phyloP scores from a whole-genome alignment of 345 rosid species.

The Hypericum perforatum region DNA sequence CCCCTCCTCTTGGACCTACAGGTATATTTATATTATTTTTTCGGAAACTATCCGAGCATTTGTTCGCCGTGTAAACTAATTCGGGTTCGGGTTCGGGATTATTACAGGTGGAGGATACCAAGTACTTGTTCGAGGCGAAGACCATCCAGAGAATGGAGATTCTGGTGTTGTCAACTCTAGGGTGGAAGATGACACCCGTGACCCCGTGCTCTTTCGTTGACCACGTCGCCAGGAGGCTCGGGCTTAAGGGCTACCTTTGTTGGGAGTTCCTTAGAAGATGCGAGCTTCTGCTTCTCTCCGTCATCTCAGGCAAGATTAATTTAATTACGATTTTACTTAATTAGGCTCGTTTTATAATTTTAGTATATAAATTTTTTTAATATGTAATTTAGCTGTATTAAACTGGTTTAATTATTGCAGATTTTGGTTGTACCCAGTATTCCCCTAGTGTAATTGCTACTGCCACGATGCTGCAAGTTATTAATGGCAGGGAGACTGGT shows the following conservation, averaged over 20 bases:
- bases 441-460: slow-evolving; percentile 79
- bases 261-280: slow-evolving; percentile 67
- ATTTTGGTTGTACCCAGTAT: slow-evolving; percentile 52
- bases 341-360: not conserved
- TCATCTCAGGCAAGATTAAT: slow-evolving; percentile 45
- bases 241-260: slow-evolving; percentile 43
- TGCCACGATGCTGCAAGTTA: slow-evolving; percentile 69
- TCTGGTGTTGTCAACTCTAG: slow-evolving; percentile 67
- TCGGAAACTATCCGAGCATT: not conserved
- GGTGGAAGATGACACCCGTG: slow-evolving; percentile 88
- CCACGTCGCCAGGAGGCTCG: slow-evolving; percentile 62
- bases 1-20: slow-evolving; percentile 83
- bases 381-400: too few relatives aligned
- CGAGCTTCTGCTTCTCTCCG: slow-evolving; percentile 47
- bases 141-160: slow-evolving; percentile 93
- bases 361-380: not conserved
- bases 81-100: not conserved
- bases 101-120: slow-evolving; percentile 60
- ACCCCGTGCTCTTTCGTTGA: slow-evolving; percentile 80
- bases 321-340: not conserved
- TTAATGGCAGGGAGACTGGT: slow-evolving; percentile 44
- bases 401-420: slow-evolving; percentile 20
- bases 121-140: slow-evolving; percentile 71
- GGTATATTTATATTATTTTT: slow-evolving; percentile 26
- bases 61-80: slow-evolving; percentile 3